Conservation (phyloP, 2,329 filamentous ascomycete genomes). For the Trichoderma lentiforme region DNA sequence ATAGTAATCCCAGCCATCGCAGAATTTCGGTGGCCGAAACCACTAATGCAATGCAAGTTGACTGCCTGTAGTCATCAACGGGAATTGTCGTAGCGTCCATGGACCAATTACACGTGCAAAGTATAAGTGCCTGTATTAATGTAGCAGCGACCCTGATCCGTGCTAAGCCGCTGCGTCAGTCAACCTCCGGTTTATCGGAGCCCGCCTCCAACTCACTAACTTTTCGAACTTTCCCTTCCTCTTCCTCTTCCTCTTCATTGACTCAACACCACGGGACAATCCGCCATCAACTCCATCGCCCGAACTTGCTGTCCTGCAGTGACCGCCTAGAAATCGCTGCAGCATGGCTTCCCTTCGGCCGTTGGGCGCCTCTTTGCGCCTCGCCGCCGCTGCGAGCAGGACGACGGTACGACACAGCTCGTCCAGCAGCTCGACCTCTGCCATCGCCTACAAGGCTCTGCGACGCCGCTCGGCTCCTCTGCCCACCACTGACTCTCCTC, state of each 20-base stretch:
- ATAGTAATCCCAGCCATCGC: not conserved
- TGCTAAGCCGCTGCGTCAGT: conserved; percentile 8
- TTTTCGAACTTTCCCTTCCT: not conserved
- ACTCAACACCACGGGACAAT: conserved; percentile 1
- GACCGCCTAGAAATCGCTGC: conserved; percentile 9
- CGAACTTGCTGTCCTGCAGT: not conserved
- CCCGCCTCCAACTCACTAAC: conserved; percentile 12
- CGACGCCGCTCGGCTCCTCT: conserved; percentile 85
- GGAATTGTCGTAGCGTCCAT: not conserved
- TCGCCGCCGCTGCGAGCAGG: conserved; percentile 22
- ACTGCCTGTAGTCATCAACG: not conserved
- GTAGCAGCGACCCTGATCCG: not conserved
- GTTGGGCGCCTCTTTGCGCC: conserved; percentile 40
- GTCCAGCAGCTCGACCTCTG: conserved; percentile 76
- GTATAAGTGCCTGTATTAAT: not conserved
- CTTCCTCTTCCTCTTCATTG: not conserved
- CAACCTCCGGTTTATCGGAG: conserved; percentile 23
- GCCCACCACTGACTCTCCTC: conserved; percentile 71
- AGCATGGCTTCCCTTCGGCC: conserved; percentile 47
- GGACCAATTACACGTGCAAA: not conserved
- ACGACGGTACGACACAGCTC: conserved; percentile 35
- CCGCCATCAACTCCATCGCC: not conserved
- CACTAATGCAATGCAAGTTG: not conserved
- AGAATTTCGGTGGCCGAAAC: not conserved
- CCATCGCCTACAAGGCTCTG: conserved; percentile 94